Base-by-base conservation (phyloP, 148 eudicot species). In the Arctostaphylos glauca region DNA sequence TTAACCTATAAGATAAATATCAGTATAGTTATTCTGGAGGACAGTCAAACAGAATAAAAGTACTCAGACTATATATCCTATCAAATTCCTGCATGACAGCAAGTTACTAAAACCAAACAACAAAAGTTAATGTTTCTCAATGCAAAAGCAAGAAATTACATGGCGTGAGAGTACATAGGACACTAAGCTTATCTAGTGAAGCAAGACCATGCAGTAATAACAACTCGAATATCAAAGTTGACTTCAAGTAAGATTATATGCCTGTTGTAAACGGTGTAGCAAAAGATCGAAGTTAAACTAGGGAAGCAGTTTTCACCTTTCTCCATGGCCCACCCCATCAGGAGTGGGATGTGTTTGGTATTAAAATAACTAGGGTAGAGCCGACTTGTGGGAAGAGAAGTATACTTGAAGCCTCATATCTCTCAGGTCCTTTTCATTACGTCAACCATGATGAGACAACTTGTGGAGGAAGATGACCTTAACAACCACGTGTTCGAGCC, bases 21-120 rank as follows among this genome's bases (percentile, higher is more conserved):
- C 48, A 14, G 43, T 49, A 46, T 49, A 52, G 62, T 5, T 62
- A 16, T n/a, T 12, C 16, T 9, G 31, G 75, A 48, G 58, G 43
- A 41, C 68, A 14, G 54, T 55, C 12, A 16, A 82, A 75, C 52
- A 47, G 9, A 82, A 59, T 43, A 62, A 46, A 76, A 23, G 6
- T 9, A 59, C 16, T 75, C 59, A 44, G 53, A 72, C 5, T 46
- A 31, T 23, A 49, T 60, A 44, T 81, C 50, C 52, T 16, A 38
- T 72, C 50, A 82, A 25, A 15, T 38, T 60, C 38, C 62, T 49
- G 21, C 50, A 48, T 6, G 9, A 15, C 55, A 83, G 31, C 14
- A 77, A 68, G 59, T 77, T 83, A 53, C 77, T 70, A 49, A 64
- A 67, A 82, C 13, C 79, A 23, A 82, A 6, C 46, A 15, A 62